Base-by-base conservation (phyloP, 192 early-diverging fungal genomes). In the Entomortierella beljakovae region DNA sequence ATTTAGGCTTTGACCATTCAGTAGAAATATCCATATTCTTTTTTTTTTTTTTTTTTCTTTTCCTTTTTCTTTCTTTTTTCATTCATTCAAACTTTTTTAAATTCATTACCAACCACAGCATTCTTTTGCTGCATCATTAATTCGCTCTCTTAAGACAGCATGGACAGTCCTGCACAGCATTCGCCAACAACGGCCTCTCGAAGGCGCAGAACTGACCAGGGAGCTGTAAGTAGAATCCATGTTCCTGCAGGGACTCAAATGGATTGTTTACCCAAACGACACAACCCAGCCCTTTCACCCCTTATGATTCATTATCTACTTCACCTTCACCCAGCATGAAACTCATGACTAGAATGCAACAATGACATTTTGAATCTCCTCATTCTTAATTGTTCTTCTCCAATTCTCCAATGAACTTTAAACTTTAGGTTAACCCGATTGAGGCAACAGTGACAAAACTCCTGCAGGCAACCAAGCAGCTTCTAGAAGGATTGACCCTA, bases 391-490 rank as follows among this genome's bases (percentile, higher is more conserved):
- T 37, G 15, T 16, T 48, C n/a, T n/a, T n/a, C n/a, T n/a, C n/a
- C n/a, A n/a, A n/a, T n/a, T n/a, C n/a, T n/a, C n/a, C n/a, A n/a
- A n/a, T n/a, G n/a, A n/a, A n/a, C n/a, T n/a, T 15, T 46, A 20
- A 46, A 46, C 43, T 33, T 34, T 16, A 88, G 84, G 80, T 79
- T 70, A 81, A 67, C 59, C 71, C 70, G 4, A 84, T 88, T 16
- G 84, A 88, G 31, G 75, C 76, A 9, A 81, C 80, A 33, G 84
- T 88, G 16, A 85, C 86, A 18, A 70, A 80, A 57, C 65, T 88
- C 6, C 34, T 88, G 40, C 40, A 82, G 28, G 80, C 82, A 9
- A 88, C 86, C 15, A 88, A 85, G 59, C 76, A 77, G 32, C 70
- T 88, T 18, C 43, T 88, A 22, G 84, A 85, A 37, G 62, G 76